Evolutionary conservation across 306 rosid species (phyloP).

Genomic region (Vigna hirtella): DNA sequence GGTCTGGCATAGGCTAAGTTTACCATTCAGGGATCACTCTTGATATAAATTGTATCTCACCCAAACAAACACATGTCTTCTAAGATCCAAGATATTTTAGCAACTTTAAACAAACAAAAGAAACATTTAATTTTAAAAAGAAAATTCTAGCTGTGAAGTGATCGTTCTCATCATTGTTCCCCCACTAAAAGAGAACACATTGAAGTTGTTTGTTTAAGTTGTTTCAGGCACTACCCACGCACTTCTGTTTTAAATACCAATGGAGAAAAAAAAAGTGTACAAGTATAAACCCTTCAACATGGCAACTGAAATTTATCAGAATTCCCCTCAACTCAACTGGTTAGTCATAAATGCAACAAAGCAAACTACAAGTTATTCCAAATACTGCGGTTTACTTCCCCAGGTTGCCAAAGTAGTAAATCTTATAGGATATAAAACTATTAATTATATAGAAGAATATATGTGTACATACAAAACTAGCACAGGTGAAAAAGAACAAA

Average conservation of each 20-base stretch:
- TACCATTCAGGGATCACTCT: conserved; percentile 32
- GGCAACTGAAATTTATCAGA: conserved; percentile 6
- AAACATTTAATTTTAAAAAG: conserved; percentile 3
- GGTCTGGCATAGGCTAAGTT: conserved; percentile 15
- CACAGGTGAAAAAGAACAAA: not conserved
- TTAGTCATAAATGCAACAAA: not conserved
- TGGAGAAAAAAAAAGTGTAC: not conserved
- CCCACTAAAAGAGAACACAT: conserved; percentile 27
- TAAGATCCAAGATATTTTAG: conserved; percentile 8
- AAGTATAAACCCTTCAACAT: conserved; percentile 17
- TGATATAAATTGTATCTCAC: conserved; percentile 5
- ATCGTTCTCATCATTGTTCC: conserved; percentile 21
- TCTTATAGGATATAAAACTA: not conserved
- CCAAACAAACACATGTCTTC: conserved; percentile 17
- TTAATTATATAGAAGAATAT: not conserved
- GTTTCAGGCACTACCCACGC: not conserved
- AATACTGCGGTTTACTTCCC: too few species aligned
- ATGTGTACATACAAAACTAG: not conserved
- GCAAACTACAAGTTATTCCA: not conserved
- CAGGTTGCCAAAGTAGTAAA: not conserved
- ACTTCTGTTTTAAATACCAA: too few species aligned
- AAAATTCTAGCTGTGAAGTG: conserved; percentile 26
- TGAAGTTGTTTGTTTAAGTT: not conserved
- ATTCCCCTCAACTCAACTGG: not conserved
- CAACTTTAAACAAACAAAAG: conserved; percentile 21